A percentile compares a stretch with the other conserved stretches of the same genome.
These are phyloP conservation scores for Emergomyces orientalis DNA, from an alignment of 2,329 filamentous ascomycete species.

Conservation along the genomic window DNA sequence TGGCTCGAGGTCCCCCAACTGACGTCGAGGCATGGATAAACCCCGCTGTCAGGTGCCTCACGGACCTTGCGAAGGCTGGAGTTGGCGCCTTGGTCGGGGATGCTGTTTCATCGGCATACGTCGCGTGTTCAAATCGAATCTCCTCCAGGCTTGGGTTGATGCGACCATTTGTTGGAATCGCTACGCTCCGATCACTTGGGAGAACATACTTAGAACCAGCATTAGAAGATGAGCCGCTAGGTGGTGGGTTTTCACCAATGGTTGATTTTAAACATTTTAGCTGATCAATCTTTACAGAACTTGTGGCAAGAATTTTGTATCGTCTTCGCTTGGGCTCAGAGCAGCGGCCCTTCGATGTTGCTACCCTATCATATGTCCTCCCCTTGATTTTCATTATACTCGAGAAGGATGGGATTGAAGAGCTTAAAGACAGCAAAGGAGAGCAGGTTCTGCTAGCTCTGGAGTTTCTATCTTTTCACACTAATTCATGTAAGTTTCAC, in stretches of 20 bases:
- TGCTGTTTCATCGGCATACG: slow-evolving; percentile 64
- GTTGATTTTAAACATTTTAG: slow-evolving; percentile 2
- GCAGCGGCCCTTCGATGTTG: slow-evolving; percentile 83
- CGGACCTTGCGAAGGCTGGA: slow-evolving; percentile 62
- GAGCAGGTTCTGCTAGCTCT: slow-evolving; percentile 85
- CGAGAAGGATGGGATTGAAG: slow-evolving; percentile 63
- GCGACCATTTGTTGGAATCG: slow-evolving; percentile 75
- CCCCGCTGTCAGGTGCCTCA: slow-evolving; percentile 62
- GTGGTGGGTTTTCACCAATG: slow-evolving; percentile 39
- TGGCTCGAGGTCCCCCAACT: slow-evolving; percentile 80
- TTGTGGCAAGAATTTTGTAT: slow-evolving; percentile 83
- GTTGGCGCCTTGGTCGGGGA: slow-evolving; percentile 75
- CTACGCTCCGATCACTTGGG: slow-evolving; percentile 69
- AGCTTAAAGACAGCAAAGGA: slow-evolving; percentile 58
- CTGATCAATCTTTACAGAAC: slow-evolving; percentile 31
- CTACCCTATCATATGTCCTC: slow-evolving; percentile 78
- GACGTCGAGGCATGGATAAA: slow-evolving; percentile 85
- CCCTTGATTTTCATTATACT: slow-evolving; percentile 74
- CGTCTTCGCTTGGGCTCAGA: slow-evolving; percentile 82
- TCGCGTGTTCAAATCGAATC: slow-evolving; percentile 67
- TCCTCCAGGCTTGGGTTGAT: slow-evolving; percentile 65
- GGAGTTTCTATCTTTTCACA: slow-evolving; percentile 84
- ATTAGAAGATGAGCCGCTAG: slow-evolving; percentile 69
- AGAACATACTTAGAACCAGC: slow-evolving; percentile 63
- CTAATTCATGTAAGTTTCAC: slow-evolving; percentile 54